Percentiles rank a stretch among this genome's conserved stretches.
Conservation (phyloP, 306 rosid genomes). For the Gynostemma pentaphyllum region DNA sequence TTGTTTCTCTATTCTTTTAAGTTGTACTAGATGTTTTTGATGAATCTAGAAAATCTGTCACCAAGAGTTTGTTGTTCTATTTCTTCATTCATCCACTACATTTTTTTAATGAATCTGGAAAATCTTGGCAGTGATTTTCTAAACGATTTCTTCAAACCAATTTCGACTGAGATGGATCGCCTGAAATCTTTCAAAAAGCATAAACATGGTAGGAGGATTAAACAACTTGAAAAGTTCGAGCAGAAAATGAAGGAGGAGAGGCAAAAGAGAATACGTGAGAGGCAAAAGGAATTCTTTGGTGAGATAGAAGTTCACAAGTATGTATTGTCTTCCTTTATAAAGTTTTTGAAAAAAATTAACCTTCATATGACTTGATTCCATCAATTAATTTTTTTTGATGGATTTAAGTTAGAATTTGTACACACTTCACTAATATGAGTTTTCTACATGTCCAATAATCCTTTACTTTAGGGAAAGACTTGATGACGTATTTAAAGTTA, state of each 20-base stretch:
- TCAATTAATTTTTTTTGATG: background rate
- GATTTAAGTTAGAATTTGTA: background rate
- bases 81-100: background rate
- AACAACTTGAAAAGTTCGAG: conserved; percentile 87
- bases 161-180: conserved; percentile 65
- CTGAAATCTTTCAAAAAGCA: conserved; percentile 77
- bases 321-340: conserved; percentile 16
- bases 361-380: background rate
- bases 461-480: conserved; percentile 71
- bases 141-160: conserved; percentile 83
- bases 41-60: too few relatives aligned
- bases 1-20: too few relatives aligned
- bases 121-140: conserved; percentile 67
- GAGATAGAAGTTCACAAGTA: conserved; percentile 99
- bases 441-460: conserved; percentile 17
- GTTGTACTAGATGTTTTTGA: too few relatives aligned
- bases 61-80: background rate
- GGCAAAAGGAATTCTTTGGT: conserved; percentile 92
- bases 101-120: conserved; percentile 19
- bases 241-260: conserved; percentile 99
- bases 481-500: conserved; percentile 81
- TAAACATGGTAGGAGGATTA: conserved; percentile 93
- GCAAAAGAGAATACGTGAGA: conserved; percentile 90
- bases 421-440: background rate
- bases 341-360: conserved; percentile 1